Evolutionary conservation across 179 eudicot species (phyloP).

Genomic region (Beta corolliflora): DNA sequence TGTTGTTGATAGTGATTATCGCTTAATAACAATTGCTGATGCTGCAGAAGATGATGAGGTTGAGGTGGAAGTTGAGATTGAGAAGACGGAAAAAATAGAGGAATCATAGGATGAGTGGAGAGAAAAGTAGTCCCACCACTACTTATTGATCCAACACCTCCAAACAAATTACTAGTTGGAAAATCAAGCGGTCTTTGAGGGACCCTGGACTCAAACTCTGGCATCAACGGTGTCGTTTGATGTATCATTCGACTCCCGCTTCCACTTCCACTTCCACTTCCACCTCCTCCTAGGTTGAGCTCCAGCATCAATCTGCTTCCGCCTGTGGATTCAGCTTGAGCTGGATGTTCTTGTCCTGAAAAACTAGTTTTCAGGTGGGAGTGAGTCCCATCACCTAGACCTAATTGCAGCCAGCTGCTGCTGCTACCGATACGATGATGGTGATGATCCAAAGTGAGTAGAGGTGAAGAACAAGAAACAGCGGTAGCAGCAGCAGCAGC

Average conservation of each 20-base stretch:
- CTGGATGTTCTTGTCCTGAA: too few species aligned
- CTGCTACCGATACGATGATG: not conserved
- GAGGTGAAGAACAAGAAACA: not conserved
- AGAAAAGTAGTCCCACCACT: not conserved
- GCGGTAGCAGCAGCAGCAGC: not conserved
- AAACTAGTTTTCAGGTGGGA: too few species aligned
- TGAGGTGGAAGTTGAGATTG: not conserved
- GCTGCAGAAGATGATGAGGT: not conserved
- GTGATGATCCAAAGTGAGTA: not conserved
- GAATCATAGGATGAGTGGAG: not conserved
- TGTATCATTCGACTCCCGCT: not conserved
- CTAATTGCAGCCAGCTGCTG: slow-evolving; percentile 36
- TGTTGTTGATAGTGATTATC: too few species aligned
- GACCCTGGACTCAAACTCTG: not conserved
- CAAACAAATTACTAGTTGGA: not conserved
- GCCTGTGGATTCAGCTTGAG: not conserved
- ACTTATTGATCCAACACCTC: not conserved
- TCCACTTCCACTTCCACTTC: not conserved
- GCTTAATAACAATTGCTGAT: not conserved
- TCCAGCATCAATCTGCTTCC: slow-evolving; percentile 21
- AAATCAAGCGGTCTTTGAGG: not conserved
- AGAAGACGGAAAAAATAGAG: not conserved
- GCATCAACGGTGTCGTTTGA: not conserved
- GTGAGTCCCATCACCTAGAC: slow-evolving; percentile 9
- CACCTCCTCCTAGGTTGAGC: slow-evolving; percentile 25